Evolutionary conservation across 169 alveolate genomes (phyloP).

Genomic region (Plasmodium gaboni): DNA sequence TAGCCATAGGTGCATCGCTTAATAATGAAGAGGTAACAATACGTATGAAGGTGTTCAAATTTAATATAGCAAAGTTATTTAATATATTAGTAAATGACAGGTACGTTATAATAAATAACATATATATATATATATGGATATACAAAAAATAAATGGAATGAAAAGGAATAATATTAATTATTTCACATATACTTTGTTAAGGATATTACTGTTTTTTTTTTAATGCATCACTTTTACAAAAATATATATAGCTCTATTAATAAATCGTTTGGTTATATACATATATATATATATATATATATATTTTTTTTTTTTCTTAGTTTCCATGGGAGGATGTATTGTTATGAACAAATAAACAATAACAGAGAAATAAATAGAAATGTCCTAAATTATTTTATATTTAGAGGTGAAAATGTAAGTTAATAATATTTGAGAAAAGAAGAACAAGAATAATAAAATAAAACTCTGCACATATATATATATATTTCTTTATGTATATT

Average conservation of each 20-base stretch:
- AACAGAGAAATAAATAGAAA: conserved; percentile 41
- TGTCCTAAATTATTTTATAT: conserved; percentile 41
- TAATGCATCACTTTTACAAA: no score
- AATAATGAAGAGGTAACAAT: conserved; percentile 22
- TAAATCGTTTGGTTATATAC: no score
- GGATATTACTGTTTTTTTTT: no score
- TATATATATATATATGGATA: background rate
- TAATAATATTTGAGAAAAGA: no score
- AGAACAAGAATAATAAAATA: background rate
- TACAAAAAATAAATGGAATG: background rate
- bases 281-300: no score
- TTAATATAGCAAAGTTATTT: conserved; percentile 9
- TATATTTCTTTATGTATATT: background rate
- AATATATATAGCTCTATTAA: no score
- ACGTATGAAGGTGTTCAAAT: conserved; percentile 23
- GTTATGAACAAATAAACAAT: conserved; percentile 20
- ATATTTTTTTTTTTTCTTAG: conserved; percentile 13
- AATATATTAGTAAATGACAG: conserved; percentile 18
- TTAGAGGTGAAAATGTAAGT: conserved; percentile 43
- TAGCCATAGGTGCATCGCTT: conserved; percentile 7
- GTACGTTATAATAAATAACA: conserved; percentile 8
- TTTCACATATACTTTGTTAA: no score
- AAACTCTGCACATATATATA: background rate
- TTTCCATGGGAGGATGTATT: conserved; percentile 28
- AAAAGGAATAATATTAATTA: background rate